These are phyloP conservation scores for Echinochloa phyllopogon DNA, from an alignment of 176 grass and related monocot species.

Conservation along the genomic window DNA sequence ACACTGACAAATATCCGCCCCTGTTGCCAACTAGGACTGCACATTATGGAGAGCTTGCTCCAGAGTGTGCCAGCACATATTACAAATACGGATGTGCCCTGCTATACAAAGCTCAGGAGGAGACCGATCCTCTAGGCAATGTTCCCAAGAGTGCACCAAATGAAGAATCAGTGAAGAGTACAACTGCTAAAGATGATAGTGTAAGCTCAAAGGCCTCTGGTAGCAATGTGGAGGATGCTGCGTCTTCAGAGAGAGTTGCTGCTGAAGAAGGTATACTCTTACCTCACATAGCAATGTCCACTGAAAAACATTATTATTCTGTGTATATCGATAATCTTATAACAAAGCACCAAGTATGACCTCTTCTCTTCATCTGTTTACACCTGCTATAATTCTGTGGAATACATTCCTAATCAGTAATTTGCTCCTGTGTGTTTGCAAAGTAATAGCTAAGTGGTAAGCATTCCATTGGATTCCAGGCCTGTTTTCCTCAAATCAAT, in stretches of 20 bases:
- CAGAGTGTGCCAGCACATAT: constrained; percentile 86
- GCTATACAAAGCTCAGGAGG: constrained; percentile 91
- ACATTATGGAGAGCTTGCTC: constrained; percentile 78
- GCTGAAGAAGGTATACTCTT: constrained; percentile 54
- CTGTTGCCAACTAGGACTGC: constrained; percentile 47
- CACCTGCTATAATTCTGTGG: neutral
- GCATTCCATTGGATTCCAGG: neutral
- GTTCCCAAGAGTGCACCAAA: constrained; percentile 67
- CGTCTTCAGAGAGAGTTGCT: constrained; percentile 45
- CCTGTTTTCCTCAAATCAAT: neutral
- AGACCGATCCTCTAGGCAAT: constrained; percentile 78
- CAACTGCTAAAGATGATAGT: constrained; percentile 48
- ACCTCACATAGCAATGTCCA: neutral
- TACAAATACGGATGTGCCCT: constrained; percentile 92
- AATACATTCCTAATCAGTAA: neutral
- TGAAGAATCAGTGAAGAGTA: constrained; percentile 62
- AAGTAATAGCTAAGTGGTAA: constrained; percentile 7
- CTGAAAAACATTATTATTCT: neutral
- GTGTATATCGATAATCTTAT: neutral
- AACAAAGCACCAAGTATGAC: neutral
- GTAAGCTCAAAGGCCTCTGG: constrained; percentile 66
- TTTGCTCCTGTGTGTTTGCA: neutral
- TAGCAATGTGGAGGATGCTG: constrained; percentile 48
- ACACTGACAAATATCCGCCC: neutral
- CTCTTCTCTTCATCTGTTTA: neutral